phyloP scores from a whole-genome alignment of 345 rosid genomes.

The Bruguiera sexangula region DNA sequence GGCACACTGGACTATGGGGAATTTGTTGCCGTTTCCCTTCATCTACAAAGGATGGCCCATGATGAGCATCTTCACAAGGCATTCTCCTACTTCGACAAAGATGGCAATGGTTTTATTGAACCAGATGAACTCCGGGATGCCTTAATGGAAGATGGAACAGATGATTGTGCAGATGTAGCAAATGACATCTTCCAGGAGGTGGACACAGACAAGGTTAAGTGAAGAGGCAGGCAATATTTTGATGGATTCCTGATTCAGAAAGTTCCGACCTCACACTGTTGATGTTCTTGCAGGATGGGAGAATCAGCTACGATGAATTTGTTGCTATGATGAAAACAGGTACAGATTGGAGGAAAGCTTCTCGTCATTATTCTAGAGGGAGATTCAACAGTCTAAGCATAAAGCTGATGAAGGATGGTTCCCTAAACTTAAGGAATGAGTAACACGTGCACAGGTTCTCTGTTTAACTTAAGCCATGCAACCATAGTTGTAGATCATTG shows the following conservation, averaged over 20 bases:
- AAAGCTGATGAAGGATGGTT: conserved; percentile 95
- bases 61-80: conserved; percentile 98
- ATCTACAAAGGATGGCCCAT: conserved; percentile 84
- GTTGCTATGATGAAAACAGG: conserved; percentile 99
- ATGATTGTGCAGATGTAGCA: conserved; percentile 86
- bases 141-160: conserved; percentile 93
- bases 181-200: conserved; percentile 99
- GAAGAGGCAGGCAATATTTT: conserved; percentile 5
- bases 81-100: conserved; percentile 96
- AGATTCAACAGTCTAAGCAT: conserved; percentile 98
- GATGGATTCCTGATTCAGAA: background rate
- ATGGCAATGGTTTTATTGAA: conserved; percentile 78
- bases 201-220: conserved; percentile 95
- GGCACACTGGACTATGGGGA: conserved; percentile 90
- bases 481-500: conserved; percentile 24
- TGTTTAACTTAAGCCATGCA: conserved; percentile 17
- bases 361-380: conserved; percentile 99
- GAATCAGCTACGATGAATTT: conserved; percentile 97
- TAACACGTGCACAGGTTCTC: conserved; percentile 22
- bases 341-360: conserved; percentile 99
- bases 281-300: conserved; percentile 63
- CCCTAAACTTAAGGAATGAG: conserved; percentile 78
- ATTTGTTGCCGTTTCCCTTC: conserved; percentile 86
- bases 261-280: conserved; percentile 13
- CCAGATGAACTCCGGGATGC: conserved; percentile 91